Evolutionary conservation across 257 asterid genomes (phyloP).

Genomic region (Mitragyna speciosa): DNA sequence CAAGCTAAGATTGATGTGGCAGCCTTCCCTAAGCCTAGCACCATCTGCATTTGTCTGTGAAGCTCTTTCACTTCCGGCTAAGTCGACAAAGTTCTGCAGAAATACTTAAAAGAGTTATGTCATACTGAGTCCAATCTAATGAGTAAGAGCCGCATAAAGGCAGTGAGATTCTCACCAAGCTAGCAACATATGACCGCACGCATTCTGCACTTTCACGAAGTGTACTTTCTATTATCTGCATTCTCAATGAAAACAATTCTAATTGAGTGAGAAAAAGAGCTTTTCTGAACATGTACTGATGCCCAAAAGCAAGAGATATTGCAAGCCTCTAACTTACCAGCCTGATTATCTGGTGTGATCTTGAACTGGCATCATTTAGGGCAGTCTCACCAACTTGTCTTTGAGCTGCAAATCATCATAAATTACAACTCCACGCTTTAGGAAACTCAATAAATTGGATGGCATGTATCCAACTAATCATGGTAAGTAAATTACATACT

Average conservation of each 20-base stretch:
- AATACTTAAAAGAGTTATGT: neutral
- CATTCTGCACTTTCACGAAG: constrained; percentile 86
- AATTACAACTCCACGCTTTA: neutral
- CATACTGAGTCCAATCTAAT: neutral
- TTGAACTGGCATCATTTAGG: constrained; percentile 84
- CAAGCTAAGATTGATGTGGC: constrained; percentile 94
- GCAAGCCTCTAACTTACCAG: constrained; percentile 47
- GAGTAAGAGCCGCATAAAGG: neutral
- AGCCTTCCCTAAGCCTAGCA: constrained; percentile 92
- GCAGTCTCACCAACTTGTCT: constrained; percentile 98
- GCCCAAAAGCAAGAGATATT: neutral
- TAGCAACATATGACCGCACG: constrained; percentile 91
- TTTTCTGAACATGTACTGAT: neutral
- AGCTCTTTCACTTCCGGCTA: constrained; percentile 96
- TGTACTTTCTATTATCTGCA: constrained; percentile 87
- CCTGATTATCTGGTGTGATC: constrained; percentile 94
- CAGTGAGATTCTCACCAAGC: constrained; percentile 59
- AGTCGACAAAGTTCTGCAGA: constrained; percentile 85
- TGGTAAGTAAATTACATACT: constrained; percentile 15
- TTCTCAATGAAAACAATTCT: constrained; percentile 27
- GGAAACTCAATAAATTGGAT: neutral
- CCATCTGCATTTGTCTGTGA: constrained; percentile 96
- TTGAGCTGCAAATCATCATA: constrained; percentile 62
- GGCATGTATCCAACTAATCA: constrained; percentile 11
- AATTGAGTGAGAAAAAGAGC: constrained; percentile 15